Percentiles rank a stretch among this genome's conserved stretches.
phyloP scores from a whole-genome alignment of 768 basidiomycete species.

The Vishniacozyma victoriae region DNA sequence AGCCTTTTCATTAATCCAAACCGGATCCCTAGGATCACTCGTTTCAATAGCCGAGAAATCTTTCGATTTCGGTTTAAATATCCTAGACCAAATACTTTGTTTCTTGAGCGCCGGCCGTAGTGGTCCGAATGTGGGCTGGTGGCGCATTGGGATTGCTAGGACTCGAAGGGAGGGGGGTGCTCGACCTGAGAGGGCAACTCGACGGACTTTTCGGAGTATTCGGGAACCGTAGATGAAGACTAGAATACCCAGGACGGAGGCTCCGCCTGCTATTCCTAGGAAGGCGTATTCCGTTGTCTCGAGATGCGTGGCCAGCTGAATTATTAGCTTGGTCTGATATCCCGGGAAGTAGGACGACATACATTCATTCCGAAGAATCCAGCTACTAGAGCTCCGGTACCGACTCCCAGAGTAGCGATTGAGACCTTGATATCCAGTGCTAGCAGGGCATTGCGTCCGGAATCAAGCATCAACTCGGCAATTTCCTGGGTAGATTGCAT shows the following conservation, averaged over 20 bases:
- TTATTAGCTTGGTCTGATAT: neutral
- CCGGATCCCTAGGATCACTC: conserved; percentile 7
- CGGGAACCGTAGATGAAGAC: conserved; percentile 65
- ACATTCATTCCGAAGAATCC: conserved; percentile 97
- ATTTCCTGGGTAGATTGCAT: conserved; percentile 98
- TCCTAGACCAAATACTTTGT: neutral
- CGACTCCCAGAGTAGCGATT: conserved; percentile 90
- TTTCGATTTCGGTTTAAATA: too few relatives aligned
- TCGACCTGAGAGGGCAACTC: conserved; percentile 41
- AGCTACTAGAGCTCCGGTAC: conserved; percentile 79
- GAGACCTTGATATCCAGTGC: conserved; percentile 91
- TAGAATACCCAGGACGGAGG: conserved; percentile 57
- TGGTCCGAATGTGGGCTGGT: neutral
- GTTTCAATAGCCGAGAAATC: neutral
- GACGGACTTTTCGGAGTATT: conserved; percentile 49
- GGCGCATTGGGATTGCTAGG: neutral
- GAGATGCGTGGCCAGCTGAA: conserved; percentile 67
- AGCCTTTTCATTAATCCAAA: conserved; percentile 28
- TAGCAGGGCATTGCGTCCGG: conserved; percentile 85
- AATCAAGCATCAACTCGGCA: conserved; percentile 90
- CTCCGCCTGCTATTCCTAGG: conserved; percentile 57
- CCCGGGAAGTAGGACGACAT: conserved; percentile 36
- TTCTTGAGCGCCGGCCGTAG: neutral
- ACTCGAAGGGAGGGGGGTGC: conserved; percentile 1
- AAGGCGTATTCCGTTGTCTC: conserved; percentile 73